A percentile compares a stretch with the other conserved stretches of the same genome.
Evolutionary conservation across 768 basidiomycete species (phyloP).

Genomic region (Mrakia hoshinonis): DNA sequence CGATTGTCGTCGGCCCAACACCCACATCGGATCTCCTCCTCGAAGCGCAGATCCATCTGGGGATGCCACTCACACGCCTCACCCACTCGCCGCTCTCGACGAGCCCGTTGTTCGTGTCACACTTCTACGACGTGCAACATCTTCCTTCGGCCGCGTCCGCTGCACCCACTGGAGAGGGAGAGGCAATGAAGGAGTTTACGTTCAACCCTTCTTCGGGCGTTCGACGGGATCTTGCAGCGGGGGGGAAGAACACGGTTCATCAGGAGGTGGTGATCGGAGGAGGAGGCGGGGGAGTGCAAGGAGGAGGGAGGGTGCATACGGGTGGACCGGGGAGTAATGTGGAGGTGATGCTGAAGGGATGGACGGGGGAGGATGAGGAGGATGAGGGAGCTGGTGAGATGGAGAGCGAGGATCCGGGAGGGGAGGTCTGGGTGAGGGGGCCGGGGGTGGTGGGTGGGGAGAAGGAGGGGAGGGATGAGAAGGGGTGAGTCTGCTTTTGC

Average conservation of each 20-base stretch:
- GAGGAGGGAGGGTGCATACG: slow-evolving; percentile 53
- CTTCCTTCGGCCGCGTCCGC: slow-evolving; percentile 40
- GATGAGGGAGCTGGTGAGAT: slow-evolving; percentile 58
- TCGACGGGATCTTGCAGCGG: neutral
- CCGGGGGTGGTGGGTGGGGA: slow-evolving; percentile 7
- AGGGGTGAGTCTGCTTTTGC: slow-evolving; percentile 8
- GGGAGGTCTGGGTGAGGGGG: slow-evolving; percentile 24
- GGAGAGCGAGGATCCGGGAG: slow-evolving; percentile 40
- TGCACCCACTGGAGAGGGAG: slow-evolving; percentile 33
- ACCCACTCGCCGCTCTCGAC: slow-evolving; percentile 48
- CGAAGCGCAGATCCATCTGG: slow-evolving; percentile 50
- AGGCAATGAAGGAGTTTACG: slow-evolving; percentile 40
- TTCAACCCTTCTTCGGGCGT: slow-evolving; percentile 21
- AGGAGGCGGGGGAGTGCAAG: slow-evolving; percentile 3
- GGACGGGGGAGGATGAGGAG: slow-evolving; percentile 58
- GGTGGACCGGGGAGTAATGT: slow-evolving; percentile 67
- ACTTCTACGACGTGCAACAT: slow-evolving; percentile 76
- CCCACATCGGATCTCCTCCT: slow-evolving; percentile 61
- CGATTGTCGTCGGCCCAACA: slow-evolving; percentile 61
- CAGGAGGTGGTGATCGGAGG: neutral
- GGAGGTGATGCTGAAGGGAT: slow-evolving; percentile 66
- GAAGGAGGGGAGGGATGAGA: slow-evolving; percentile 5
- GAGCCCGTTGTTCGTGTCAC: slow-evolving; percentile 71
- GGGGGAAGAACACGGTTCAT: neutral
- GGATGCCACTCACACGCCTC: slow-evolving; percentile 18